Base-by-base conservation (phyloP, 352 stramenopile genomes). In the Phytophthora palmivora region DNA sequence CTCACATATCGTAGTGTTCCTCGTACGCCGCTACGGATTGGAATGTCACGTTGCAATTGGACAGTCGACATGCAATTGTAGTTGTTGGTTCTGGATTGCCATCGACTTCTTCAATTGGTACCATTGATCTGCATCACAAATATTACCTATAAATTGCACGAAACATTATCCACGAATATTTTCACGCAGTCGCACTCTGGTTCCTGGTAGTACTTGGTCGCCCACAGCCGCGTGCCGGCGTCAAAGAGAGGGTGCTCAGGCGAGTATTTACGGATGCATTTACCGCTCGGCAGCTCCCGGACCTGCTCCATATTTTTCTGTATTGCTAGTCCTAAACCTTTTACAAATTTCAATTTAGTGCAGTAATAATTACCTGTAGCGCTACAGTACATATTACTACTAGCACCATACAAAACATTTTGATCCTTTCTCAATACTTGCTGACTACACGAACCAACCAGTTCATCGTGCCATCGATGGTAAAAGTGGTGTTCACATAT, bases 1-100 rank as follows among this genome's bases (percentile, higher is more conserved):
- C 66, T 51, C 67, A 88, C 79, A 88, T 73, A 45, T 85, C 74
- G 55, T 88, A 88, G 58, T 88, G 79, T 21, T 88, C 79, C 61
- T 88, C 76, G 47, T 87, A 88, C 3, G 66, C 72, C 16, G 52
- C 58, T 30, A 82, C 36, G 15, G 76, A 79, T n/a, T 64, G 61
- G 49, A 87, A 88, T 11, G 28, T 67, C 4, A 82, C 57, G 30
- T 76, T 63, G 57, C 79, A 88, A 37, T 72, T 75, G 34, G 74
- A 60, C 32, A 88, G 57, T n/a, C 64, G 65, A 43, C 79, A 88
- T 18, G 58, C 67, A 24, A 88, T 78, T 32, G 48, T 11, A 15
- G 42, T 33, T 6, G 33, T 47, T 53, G 47, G 32, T 6, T 63
- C 54, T n/a, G n/a, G n/a, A n/a, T n/a, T n/a, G n/a, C n/a, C 39